phyloP scores from a whole-genome alignment of 768 basidiomycete genomes.

The Tylopilus balloui region DNA sequence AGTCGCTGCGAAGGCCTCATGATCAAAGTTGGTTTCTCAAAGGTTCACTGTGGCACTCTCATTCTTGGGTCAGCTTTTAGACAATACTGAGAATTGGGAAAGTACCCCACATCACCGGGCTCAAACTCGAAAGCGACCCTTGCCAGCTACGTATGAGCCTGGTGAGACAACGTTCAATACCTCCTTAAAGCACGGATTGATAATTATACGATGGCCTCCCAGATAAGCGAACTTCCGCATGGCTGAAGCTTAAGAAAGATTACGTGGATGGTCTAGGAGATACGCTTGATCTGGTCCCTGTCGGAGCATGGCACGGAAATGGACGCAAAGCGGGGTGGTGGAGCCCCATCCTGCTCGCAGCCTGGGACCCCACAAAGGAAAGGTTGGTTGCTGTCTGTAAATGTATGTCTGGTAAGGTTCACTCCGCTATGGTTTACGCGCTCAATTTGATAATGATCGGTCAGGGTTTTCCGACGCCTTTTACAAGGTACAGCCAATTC shows the following conservation, averaged over 20 bases:
- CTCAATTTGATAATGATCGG: conserved; percentile 3
- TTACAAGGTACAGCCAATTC: conserved; percentile 51
- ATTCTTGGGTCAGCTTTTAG: conserved; percentile 52
- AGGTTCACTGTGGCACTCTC: conserved; percentile 1
- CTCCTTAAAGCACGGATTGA: background rate
- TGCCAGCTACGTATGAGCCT: conserved; percentile 85
- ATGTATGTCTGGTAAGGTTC: conserved; percentile 72
- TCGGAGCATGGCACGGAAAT: conserved; percentile 86
- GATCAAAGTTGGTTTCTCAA: conserved; percentile 63
- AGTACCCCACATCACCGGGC: conserved; percentile 33
- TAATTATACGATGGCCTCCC: conserved; percentile 6
- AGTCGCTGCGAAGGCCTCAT: conserved; percentile 89
- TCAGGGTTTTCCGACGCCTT: conserved; percentile 81
- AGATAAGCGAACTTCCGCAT: conserved; percentile 81
- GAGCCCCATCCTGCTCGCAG: conserved; percentile 80
- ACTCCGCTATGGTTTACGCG: background rate
- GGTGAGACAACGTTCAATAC: conserved; percentile 32
- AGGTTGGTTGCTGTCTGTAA: conserved; percentile 78
- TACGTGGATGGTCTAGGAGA: conserved; percentile 81
- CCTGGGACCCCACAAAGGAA: conserved; percentile 62
- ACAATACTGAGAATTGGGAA: conserved; percentile 43
- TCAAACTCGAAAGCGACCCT: conserved; percentile 51
- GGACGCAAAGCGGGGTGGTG: conserved; percentile 91
- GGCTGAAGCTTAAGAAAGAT: conserved; percentile 93
- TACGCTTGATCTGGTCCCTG: conserved; percentile 64